Evolutionary conservation across 2,329 filamentous ascomycete species (phyloP).

Genomic region (Aphanocladium album): DNA sequence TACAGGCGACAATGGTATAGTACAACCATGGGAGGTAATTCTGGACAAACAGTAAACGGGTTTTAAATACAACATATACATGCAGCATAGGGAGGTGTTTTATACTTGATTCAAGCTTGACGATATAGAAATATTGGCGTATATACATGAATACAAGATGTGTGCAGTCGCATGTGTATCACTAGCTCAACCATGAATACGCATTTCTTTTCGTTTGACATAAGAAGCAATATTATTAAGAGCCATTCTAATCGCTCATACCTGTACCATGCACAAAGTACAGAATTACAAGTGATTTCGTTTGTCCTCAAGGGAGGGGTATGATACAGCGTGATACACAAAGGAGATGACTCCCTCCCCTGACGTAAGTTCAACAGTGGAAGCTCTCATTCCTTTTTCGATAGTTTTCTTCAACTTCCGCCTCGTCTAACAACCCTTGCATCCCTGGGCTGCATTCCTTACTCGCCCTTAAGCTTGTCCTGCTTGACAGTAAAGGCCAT

Average conservation of each 20-base stretch:
- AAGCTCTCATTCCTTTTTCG: slow-evolving; percentile 8
- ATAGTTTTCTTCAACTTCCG: background rate
- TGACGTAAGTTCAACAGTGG: slow-evolving; percentile 15
- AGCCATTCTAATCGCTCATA: slow-evolving; percentile 15
- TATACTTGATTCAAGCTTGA: slow-evolving; percentile 1
- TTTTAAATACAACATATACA: background rate
- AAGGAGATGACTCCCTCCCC: slow-evolving; percentile 22
- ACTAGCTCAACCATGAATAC: too few relatives aligned
- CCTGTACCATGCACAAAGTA: slow-evolving; percentile 19
- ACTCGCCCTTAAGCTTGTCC: slow-evolving; percentile 66
- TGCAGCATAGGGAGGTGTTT: background rate
- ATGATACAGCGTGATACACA: slow-evolving; percentile 30
- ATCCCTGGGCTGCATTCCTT: slow-evolving; percentile 19
- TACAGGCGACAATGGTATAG: slow-evolving; percentile 86
- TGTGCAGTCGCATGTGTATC: too few relatives aligned
- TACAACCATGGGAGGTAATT: slow-evolving; percentile 72
- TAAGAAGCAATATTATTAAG: slow-evolving; percentile 10
- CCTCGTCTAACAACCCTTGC: background rate
- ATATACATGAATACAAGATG: background rate
- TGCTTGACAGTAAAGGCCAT: slow-evolving; percentile 60
- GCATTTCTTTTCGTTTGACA: background rate
- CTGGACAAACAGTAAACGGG: background rate
- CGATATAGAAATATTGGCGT: background rate
- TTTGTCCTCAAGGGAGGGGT: slow-evolving; percentile 24
- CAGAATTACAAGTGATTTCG: slow-evolving; percentile 18